Evolutionary conservation across 768 basidiomycete genomes (phyloP).

Genomic region (Ramaria rubella): DNA sequence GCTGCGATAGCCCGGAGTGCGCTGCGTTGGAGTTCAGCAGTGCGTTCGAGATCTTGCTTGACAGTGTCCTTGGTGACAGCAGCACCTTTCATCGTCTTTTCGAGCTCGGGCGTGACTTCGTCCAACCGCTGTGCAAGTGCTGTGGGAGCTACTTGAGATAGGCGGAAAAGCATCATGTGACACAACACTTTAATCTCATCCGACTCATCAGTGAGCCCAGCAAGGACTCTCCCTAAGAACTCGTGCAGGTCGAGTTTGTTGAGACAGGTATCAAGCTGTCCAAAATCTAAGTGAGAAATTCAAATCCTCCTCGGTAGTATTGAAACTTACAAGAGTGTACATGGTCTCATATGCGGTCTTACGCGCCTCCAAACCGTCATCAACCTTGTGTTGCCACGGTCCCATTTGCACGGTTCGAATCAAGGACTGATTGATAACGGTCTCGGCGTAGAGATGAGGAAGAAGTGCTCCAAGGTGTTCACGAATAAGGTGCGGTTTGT

Average conservation of each 20-base stretch:
- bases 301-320: not conserved
- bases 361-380: conserved; percentile 92
- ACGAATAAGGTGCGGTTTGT: conserved; percentile 86
- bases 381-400: conserved; percentile 94
- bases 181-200: conserved; percentile 97
- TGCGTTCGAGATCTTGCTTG: conserved; percentile 84
- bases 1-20: conserved; percentile 84
- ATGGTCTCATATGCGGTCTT: conserved; percentile 98
- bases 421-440: conserved; percentile 66
- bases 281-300: not conserved
- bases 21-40: conserved; percentile 86
- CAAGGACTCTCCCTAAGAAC: conserved; percentile 74
- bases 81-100: conserved; percentile 85
- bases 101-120: conserved; percentile 75
- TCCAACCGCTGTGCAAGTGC: conserved; percentile 79
- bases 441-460: conserved; percentile 83
- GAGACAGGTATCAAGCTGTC: conserved; percentile 85
- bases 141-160: conserved; percentile 79
- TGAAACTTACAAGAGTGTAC: conserved; percentile 73
- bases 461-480: conserved; percentile 74
- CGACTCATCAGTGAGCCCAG: conserved; percentile 79
- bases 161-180: conserved; percentile 90
- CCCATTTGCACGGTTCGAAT: conserved; percentile 95
- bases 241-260: conserved; percentile 80
- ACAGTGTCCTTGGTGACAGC: conserved; percentile 91